Base-by-base conservation (phyloP, 2,329 filamentous ascomycete species). In the Hypoxylon sp. region DNA sequence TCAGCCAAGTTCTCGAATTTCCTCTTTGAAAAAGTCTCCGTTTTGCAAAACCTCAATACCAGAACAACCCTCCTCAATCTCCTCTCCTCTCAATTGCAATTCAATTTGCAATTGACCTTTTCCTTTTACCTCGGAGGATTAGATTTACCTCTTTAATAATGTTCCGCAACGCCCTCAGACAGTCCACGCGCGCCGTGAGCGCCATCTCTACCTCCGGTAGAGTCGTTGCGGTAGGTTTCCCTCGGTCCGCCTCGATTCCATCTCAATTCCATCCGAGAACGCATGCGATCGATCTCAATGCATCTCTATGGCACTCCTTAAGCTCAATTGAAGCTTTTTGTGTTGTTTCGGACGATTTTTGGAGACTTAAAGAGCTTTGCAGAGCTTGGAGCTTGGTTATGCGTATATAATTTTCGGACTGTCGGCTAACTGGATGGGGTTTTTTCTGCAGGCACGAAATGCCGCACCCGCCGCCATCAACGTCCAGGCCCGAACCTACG, bases 131-230 rank as follows among this genome's bases (percentile, higher is more conserved):
- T 77, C 80, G 78, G 80, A 80, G 78, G 82, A 80, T 77, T 78
- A 79, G 76, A 82, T 75, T 81, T 76, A 80, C 80, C 82, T 85
- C 82, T 76, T 74, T 74, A 86, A 80, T 85, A 97, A 97, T 98
- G 94, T 97, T 97, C 89, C 93, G 94, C 86, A 97, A 92, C 90
- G 94, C 94, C 87, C 88, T 98, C 85, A 90, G 94, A 87, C 93
- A 97, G 88, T 96, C 93, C 82, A 91, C 91, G 86, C 93, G 94
- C 87, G 91, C 92, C 83, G 92, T 94, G 84, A 91, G 92, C 86
- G 93, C 92, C 85, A 89, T 96, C 85, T 92, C 93, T 90, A 91
- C 92, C 79, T 87, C 91, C 79, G 89, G 92, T 87, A 92, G 93
- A 88, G 89, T 96, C 85, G 90, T 90, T 83, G 91, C 90, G 85